Evolutionary conservation across 176 grass and related monocot genomes (phyloP), one percentile per base, ranked within the genome.

Genomic region (Microstegium vimineum): DNA sequence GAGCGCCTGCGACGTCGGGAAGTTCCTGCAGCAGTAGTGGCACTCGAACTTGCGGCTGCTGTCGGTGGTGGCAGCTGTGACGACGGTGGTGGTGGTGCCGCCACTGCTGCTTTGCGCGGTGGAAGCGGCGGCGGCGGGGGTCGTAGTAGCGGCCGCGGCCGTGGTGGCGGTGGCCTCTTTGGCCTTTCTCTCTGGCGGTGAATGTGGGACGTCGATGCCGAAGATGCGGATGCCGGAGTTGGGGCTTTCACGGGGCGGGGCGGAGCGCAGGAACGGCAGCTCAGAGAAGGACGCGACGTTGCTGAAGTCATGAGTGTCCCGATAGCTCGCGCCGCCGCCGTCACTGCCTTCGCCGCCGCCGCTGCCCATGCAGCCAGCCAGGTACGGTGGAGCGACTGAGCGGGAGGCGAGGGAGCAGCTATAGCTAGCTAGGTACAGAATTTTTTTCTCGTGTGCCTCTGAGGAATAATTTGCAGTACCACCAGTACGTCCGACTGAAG

Each of bases 21-120:
- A 99, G 78, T 95, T 75, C 67, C 97, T 92, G 81, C 91, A 99
- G 74, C 97, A 99, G 80, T 99, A 99, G 83, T 99, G 97, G 85
- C 97, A 99, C 85, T 99, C 97, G 73, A 99, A 99, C 82, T 99
- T 99, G 71, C 93, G 90, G 78, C 76, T 92, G 63, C 79, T 86
- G 74, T 85, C 89, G 1, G 78, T 11, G 23, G 71, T 14, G 32
- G 73, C 81, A 16, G 78, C 78, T 17, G 64, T 75, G 32, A 61
- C 49, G 17, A 52, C 84, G 64, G 85, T 8, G 56, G 3, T 26
- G 56, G 56, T 54, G 0, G 13, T 5, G 17, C 89, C 57, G 33
- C 89, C 57, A 10, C 84, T 15, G 76, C 80, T 81, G 62, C 70
- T 82, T 20, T 88, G 67, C 20, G 80, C 65, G n/a, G 73, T 3